A percentile compares a stretch with the other conserved stretches of the same genome.
These are phyloP conservation scores for Cardamine occulta DNA, from an alignment of 345 rosid species.

Conservation along the genomic window DNA sequence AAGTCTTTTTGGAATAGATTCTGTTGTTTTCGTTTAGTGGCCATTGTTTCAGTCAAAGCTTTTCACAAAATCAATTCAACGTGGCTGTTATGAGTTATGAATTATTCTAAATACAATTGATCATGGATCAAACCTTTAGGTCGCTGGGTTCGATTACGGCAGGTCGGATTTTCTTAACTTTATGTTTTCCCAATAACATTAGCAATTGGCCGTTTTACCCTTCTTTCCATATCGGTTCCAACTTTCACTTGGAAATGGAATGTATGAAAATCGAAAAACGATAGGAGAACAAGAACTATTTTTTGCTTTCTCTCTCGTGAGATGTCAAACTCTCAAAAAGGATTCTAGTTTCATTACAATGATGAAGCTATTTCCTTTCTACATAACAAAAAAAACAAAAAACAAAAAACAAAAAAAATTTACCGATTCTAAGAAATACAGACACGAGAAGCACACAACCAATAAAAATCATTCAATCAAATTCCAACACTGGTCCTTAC, in stretches of 20 bases:
- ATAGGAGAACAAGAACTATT: background rate
- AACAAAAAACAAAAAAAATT: background rate
- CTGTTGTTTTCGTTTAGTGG: background rate
- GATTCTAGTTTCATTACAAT: constrained; percentile 26
- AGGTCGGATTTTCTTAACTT: too few species aligned
- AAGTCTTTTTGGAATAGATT: background rate
- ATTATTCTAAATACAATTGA: background rate
- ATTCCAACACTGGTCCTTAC: constrained; percentile 44
- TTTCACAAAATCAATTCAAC: background rate
- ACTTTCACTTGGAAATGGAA: background rate
- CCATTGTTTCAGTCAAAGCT: background rate
- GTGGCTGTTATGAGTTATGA: background rate
- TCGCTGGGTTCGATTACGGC: too few species aligned
- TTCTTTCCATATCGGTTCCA: background rate
- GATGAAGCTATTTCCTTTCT: constrained; percentile 15
- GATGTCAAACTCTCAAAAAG: constrained; percentile 3
- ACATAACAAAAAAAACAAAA: background rate
- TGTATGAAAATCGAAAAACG: background rate
- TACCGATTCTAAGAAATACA: constrained; percentile 31
- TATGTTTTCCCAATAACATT: too few species aligned
- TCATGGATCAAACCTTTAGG: too few species aligned
- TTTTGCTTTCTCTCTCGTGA: background rate
- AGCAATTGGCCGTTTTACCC: background rate
- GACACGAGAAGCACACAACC: constrained; percentile 15
- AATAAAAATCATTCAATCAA: constrained; percentile 16